Evolutionary conservation across 805 yeast species (phyloP).

Genomic region (Kodamaea hsintzibuensis): DNA sequence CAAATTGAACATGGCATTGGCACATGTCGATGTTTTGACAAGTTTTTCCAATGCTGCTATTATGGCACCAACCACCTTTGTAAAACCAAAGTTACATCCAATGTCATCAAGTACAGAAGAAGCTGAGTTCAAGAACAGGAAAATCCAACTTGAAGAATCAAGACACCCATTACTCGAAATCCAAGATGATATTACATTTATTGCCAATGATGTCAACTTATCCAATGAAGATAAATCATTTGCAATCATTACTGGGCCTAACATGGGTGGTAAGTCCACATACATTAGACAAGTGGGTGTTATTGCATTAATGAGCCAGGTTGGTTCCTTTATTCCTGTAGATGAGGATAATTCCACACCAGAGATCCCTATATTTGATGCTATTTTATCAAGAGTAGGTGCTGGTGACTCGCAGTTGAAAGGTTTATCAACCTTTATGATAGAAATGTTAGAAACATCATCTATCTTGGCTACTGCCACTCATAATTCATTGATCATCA

Average conservation of each 20-base stretch:
- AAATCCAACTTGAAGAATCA: conserved; percentile 63
- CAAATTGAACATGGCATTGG: conserved; percentile 60
- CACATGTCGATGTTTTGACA: conserved; percentile 79
- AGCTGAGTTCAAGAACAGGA: conserved; percentile 38
- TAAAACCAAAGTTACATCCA: conserved; percentile 68
- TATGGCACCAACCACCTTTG: conserved; percentile 76
- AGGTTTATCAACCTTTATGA: conserved; percentile 95
- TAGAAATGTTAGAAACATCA: conserved; percentile 94
- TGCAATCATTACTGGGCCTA: conserved; percentile 89
- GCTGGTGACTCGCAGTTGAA: conserved; percentile 97
- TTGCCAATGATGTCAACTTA: conserved; percentile 83
- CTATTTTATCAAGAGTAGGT: conserved; percentile 94
- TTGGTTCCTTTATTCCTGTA: conserved; percentile 84
- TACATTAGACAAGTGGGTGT: conserved; percentile 89
- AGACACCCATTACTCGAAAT: conserved; percentile 95
- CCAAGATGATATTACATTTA: conserved; percentile 87
- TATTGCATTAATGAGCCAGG: conserved; percentile 81
- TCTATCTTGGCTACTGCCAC: conserved; percentile 82
- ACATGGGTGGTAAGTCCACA: conserved; percentile 97
- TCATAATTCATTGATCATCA: conserved; percentile 73
- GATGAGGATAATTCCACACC: conserved; percentile 48
- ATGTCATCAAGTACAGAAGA: conserved; percentile 34
- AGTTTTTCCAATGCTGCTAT: conserved; percentile 84
- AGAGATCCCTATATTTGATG: conserved; percentile 82
- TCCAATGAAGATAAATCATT: conserved; percentile 59